phyloP scores from a whole-genome alignment of 352 stramenopile genomes.

The Phytophthora cryptogea region DNA sequence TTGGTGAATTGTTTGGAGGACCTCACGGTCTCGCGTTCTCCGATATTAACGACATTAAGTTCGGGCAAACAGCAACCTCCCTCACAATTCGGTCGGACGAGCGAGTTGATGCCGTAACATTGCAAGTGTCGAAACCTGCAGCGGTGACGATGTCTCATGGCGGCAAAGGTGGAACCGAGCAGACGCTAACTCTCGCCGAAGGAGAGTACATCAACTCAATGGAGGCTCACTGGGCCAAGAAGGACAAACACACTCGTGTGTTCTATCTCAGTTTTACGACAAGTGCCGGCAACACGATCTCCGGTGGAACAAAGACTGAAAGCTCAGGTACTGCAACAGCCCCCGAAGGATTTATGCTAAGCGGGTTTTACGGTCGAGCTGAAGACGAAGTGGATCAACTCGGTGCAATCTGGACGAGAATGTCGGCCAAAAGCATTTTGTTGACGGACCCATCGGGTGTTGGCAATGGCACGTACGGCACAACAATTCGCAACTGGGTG shows the following conservation, averaged over 20 bases:
- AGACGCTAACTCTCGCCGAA: conserved; percentile 40
- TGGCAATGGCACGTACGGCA: conserved; percentile 26
- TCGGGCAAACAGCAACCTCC: conserved; percentile 15
- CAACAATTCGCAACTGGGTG: conserved; percentile 34
- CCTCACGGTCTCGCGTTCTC: conserved; percentile 29
- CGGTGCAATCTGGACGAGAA: conserved; percentile 34
- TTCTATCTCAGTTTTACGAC: conserved; percentile 55
- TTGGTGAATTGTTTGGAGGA: conserved; percentile 25
- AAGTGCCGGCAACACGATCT: conserved; percentile 34
- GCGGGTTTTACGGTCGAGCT: conserved; percentile 26
- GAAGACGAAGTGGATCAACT: conserved; percentile 31
- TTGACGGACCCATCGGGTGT: conserved; percentile 26
- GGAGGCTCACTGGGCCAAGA: conserved; percentile 54
- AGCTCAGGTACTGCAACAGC: conserved; percentile 6
- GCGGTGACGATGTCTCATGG: conserved; percentile 39
- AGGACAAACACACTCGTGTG: conserved; percentile 39
- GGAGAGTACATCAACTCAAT: conserved; percentile 34
- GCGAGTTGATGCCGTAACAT: conserved; percentile 46
- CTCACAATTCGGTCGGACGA: conserved; percentile 25
- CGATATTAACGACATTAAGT: conserved; percentile 29
- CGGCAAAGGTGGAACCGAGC: conserved; percentile 35
- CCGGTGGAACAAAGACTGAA: conserved; percentile 31
- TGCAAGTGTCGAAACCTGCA: conserved; percentile 28
- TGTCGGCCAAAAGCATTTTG: conserved; percentile 16
- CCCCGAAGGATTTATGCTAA: conserved; percentile 29